A percentile compares a stretch with the other conserved stretches of the same genome.
phyloP scores from a whole-genome alignment of 2,329 filamentous ascomycete species.

The Cladosporium cucumerinum region DNA sequence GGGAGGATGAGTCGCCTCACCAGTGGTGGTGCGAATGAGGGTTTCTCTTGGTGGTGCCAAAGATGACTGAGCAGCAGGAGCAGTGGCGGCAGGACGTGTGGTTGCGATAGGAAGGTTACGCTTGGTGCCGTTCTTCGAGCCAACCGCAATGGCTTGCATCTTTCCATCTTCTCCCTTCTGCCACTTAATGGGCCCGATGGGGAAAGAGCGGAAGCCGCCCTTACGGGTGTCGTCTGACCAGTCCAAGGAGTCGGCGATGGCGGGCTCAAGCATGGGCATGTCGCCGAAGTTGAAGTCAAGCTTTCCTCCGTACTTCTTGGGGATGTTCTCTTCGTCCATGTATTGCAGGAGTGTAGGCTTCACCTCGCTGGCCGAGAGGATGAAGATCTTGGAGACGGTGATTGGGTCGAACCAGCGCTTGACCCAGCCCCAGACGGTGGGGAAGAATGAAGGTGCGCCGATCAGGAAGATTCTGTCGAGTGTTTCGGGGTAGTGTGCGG shows the following conservation, averaged over 20 bases:
- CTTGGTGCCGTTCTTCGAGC: constrained; percentile 41
- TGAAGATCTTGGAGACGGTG: constrained; percentile 79
- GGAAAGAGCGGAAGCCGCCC: constrained; percentile 41
- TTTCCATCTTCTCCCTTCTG: constrained; percentile 40
- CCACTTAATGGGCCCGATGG: constrained; percentile 49
- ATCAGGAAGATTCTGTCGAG: constrained; percentile 84
- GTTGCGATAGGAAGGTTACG: constrained; percentile 40
- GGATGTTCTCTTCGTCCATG: constrained; percentile 79
- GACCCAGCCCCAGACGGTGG: constrained; percentile 90
- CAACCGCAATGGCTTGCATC: constrained; percentile 45
- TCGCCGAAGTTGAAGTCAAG: constrained; percentile 80
- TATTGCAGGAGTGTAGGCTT: constrained; percentile 73
- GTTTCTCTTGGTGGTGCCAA: constrained; percentile 23
- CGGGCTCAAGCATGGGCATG: constrained; percentile 65
- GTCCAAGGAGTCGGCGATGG: constrained; percentile 40
- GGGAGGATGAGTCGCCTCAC: constrained; percentile 23
- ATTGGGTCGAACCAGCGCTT: constrained; percentile 65
- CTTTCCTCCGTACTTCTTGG: constrained; percentile 83
- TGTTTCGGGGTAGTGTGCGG: constrained; percentile 92
- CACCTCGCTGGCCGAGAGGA: constrained; percentile 71
- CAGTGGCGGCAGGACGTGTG: constrained; percentile 30
- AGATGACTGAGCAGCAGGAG: constrained; percentile 21
- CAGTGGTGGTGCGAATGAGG: constrained; percentile 22
- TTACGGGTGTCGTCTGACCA: constrained; percentile 37
- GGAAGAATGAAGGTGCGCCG: constrained; percentile 85